A percentile compares a stretch with the other conserved stretches of the same genome.
Evolutionary conservation across 441 rosid genomes (phyloP).

Genomic region (Arabidopsis hybrid): DNA sequence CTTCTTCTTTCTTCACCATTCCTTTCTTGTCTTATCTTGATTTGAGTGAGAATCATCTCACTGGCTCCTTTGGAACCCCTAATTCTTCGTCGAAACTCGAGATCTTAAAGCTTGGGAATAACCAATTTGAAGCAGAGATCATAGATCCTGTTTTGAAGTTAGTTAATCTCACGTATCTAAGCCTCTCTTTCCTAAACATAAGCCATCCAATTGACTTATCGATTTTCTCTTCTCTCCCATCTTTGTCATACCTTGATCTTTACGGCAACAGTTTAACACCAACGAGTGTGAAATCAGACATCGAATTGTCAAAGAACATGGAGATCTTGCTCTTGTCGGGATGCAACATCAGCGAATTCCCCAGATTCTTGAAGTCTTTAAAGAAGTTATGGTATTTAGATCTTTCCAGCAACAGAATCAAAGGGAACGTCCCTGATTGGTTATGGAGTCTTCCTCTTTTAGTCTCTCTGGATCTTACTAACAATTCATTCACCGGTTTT

Average conservation of each 20-base stretch:
- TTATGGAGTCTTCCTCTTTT: constrained; percentile 23
- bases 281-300: constrained; percentile 9
- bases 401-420: constrained; percentile 26
- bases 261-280: constrained; percentile 10
- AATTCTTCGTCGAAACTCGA: neutral
- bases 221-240: constrained; percentile 20
- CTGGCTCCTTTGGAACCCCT: constrained; percentile 10
- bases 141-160: constrained; percentile 9
- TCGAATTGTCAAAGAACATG: constrained; percentile 3
- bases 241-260: neutral
- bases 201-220: constrained; percentile 1
- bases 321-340: neutral
- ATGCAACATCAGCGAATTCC: constrained; percentile 18
- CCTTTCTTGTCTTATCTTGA: constrained; percentile 22
- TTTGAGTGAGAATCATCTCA: constrained; percentile 13
- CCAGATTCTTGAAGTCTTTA: neutral
- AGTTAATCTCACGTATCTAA: neutral
- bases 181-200: constrained; percentile 11
- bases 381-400: constrained; percentile 4
- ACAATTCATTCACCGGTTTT: constrained; percentile 21
- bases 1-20: constrained; percentile 25
- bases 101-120: constrained; percentile 1
- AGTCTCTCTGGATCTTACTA: neutral
- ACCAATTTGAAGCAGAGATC: constrained; percentile 29
- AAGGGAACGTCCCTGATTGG: constrained; percentile 33